Evolutionary conservation across 2,329 filamentous ascomycete genomes (phyloP).

Genomic region (Pezicula carpinea): DNA sequence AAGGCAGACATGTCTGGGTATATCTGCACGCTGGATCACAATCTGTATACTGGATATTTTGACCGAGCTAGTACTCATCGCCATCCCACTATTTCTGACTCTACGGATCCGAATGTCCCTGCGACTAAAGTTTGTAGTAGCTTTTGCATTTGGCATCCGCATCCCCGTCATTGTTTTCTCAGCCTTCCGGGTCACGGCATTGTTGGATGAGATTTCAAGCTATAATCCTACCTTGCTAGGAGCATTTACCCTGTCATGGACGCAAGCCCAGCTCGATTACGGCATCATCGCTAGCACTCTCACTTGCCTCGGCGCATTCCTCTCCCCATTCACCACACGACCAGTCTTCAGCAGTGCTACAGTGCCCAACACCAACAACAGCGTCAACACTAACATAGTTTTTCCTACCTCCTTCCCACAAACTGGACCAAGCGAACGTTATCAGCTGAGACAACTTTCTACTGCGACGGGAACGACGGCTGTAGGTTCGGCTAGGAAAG

Average conservation of each 20-base stretch:
- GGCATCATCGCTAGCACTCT: slow-evolving; percentile 35
- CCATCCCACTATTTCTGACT: neutral
- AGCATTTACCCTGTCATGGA: slow-evolving; percentile 31
- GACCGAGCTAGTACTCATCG: neutral
- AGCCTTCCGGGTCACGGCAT: slow-evolving; percentile 32
- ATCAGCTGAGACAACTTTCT: too few relatives aligned
- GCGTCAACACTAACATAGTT: too few relatives aligned
- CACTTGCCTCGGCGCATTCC: slow-evolving; percentile 38
- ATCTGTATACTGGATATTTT: neutral
- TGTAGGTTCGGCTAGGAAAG: too few relatives aligned
- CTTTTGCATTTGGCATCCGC: slow-evolving; percentile 1
- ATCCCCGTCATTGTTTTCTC: slow-evolving; percentile 28
- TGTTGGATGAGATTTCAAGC: slow-evolving; percentile 27
- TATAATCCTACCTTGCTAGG: slow-evolving; percentile 32
- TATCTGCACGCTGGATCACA: neutral
- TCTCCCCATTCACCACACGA: neutral
- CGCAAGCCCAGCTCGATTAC: slow-evolving; percentile 36
- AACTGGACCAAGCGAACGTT: too few relatives aligned
- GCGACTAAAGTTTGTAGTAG: neutral
- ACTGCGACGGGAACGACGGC: too few relatives aligned
- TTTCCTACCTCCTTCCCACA: too few relatives aligned
- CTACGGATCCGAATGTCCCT: neutral
- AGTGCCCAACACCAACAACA: too few relatives aligned
- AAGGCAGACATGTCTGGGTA: neutral
- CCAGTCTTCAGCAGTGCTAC: too few relatives aligned